These are phyloP conservation scores for Epithemia pelagica DNA, from an alignment of 108 stramenopile genomes.

Conservation along the genomic window DNA sequence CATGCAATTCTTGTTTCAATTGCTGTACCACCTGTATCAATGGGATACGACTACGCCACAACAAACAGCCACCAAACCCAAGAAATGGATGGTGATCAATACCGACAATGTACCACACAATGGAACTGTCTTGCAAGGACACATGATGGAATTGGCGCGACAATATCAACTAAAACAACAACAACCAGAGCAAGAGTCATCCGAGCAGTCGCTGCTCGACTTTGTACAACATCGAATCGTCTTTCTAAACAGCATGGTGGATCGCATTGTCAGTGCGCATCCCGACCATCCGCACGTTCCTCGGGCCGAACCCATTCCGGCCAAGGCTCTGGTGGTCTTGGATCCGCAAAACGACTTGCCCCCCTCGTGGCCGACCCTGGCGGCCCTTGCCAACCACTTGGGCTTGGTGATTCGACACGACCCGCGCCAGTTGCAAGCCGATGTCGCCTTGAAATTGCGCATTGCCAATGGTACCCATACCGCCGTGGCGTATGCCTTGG, in stretches of 20 bases:
- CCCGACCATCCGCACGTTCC: slow-evolving; percentile 51
- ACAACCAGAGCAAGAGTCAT: not conserved
- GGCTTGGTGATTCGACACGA: slow-evolving; percentile 28
- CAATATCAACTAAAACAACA: slow-evolving; percentile 10
- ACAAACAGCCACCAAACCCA: slow-evolving; percentile 9
- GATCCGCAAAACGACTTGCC: slow-evolving; percentile 46
- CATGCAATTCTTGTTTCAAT: slow-evolving; percentile 63
- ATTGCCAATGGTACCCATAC: slow-evolving; percentile 92
- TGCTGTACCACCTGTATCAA: slow-evolving; percentile 23
- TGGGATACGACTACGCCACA: not conserved
- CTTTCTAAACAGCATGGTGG: slow-evolving; percentile 87
- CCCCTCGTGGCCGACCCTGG: not conserved
- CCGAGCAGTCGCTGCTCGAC: slow-evolving; percentile 11
- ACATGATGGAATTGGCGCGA: slow-evolving; percentile 48
- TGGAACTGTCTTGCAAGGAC: slow-evolving; percentile 53
- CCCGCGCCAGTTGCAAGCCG: slow-evolving; percentile 44
- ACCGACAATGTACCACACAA: slow-evolving; percentile 88
- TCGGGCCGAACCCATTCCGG: slow-evolving; percentile 67
- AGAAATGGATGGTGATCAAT: slow-evolving; percentile 63
- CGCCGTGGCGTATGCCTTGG: slow-evolving; percentile 77
- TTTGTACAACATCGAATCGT: slow-evolving; percentile 51
- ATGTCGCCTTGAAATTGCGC: slow-evolving; percentile 80
- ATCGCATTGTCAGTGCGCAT: slow-evolving; percentile 78
- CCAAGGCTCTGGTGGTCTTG: slow-evolving; percentile 79
- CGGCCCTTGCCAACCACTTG: not conserved